phyloP scores from a whole-genome alignment of 352 stramenopile species.

The Phytopythium delawarense region DNA sequence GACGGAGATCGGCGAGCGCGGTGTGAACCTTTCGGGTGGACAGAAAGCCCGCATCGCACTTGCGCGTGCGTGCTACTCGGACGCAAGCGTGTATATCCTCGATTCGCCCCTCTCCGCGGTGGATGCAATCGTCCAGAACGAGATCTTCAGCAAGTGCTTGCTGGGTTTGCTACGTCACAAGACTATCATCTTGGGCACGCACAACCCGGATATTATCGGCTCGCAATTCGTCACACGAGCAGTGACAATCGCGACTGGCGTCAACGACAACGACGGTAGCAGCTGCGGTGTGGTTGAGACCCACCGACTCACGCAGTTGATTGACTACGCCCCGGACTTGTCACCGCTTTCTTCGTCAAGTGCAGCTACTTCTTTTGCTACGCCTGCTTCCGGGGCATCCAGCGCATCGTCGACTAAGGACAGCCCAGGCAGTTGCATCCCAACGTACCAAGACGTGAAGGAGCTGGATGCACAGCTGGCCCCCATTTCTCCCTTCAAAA shows the following conservation, averaged over 20 bases:
- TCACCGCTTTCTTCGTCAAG: constrained; percentile 14
- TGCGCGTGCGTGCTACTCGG: constrained; percentile 56
- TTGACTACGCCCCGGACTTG: constrained; percentile 4
- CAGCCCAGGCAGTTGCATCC: background rate
- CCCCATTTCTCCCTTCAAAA: constrained; percentile 18
- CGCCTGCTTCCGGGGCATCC: background rate
- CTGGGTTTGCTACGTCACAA: constrained; percentile 41
- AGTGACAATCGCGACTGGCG: constrained; percentile 22
- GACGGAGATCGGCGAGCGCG: constrained; percentile 64
- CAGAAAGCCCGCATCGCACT: constrained; percentile 61
- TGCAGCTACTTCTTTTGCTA: constrained; percentile 8
- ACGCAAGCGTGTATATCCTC: constrained; percentile 39
- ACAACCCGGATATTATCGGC: constrained; percentile 45
- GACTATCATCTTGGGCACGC: constrained; percentile 53
- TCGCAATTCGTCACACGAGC: constrained; percentile 21
- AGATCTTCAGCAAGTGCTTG: constrained; percentile 76
- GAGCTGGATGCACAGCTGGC: constrained; percentile 22
- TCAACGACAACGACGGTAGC: background rate
- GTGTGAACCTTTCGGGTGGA: constrained; percentile 55
- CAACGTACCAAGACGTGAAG: constrained; percentile 7
- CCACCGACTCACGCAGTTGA: constrained; percentile 5
- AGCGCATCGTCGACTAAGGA: background rate
- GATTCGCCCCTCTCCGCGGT: constrained; percentile 43
- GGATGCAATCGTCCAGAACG: constrained; percentile 59
- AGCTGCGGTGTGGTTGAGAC: constrained; percentile 15